Evolutionary conservation across 2,329 filamentous ascomycete genomes (phyloP).

Genomic region (Penicillium sp.): DNA sequence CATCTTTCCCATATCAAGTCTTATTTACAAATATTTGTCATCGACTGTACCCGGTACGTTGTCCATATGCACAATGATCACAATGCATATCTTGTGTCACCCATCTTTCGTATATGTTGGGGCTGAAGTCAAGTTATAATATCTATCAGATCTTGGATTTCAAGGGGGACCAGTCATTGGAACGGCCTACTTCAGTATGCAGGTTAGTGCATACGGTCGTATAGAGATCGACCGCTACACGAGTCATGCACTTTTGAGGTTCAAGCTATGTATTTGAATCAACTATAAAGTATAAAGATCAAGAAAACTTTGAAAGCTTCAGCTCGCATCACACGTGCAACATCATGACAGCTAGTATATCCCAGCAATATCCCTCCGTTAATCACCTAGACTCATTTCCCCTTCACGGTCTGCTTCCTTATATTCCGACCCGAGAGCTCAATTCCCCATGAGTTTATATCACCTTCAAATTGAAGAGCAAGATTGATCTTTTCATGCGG

Average conservation of each 20-base stretch:
- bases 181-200: neutral
- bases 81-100: neutral
- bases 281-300: neutral
- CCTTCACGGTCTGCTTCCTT: slow-evolving; percentile 7
- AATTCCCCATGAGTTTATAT: slow-evolving; percentile 14
- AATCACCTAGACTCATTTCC: neutral
- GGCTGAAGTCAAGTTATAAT: neutral
- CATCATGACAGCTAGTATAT: no score
- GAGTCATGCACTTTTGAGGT: neutral
- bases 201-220: neutral
- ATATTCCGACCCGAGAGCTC: slow-evolving; percentile 32
- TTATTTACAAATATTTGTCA: no score
- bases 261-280: neutral
- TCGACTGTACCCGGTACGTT: neutral
- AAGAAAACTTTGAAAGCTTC: neutral
- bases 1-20: no score
- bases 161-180: neutral
- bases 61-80: neutral
- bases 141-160: neutral
- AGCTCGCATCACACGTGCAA: no score
- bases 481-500: slow-evolving; percentile 57
- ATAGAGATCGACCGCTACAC: neutral
- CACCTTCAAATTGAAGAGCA: slow-evolving; percentile 32
- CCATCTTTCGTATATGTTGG: neutral
- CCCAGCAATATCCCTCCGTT: no score